Evolutionary conservation across 441 rosid genomes (phyloP), one percentile per base, ranked within the genome.

Genomic region (Eutrema salsugineum): DNA sequence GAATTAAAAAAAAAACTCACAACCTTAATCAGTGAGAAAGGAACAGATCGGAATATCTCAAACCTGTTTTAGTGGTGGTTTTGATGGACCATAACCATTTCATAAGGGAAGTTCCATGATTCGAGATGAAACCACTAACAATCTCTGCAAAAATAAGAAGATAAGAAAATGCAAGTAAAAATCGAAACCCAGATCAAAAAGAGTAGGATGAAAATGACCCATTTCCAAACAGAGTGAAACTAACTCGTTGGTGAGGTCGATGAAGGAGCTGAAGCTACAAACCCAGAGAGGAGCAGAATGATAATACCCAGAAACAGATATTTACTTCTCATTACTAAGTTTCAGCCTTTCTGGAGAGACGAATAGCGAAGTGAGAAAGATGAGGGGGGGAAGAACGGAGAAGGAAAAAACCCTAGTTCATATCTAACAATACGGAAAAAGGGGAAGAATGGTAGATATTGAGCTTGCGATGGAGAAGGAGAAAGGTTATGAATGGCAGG

Each of bases 71-170:
- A 12, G 93, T 80, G 71, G 88, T 81, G 77, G 93, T 68, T 81
- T 86, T 94, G 76, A 91, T 82, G 27, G 97, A 91, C 91, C 95
- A 87, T 30, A 89, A 15, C 97, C 94, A 85, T 81, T 89, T 93
- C 83, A 89, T 64, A 44, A 81, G 73, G 69, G 82, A 81, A 71
- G 93, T 73, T 55, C 78, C 79, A 3, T 81, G 83, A 81, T 89
- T 89, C 10, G 94, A 84, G 86, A 91, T 76, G 80, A 89, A 71
- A 68, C 88, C 86, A 81, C 72, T 84, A 22, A 92, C 84, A 77
- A 89, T 83, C 87, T 83, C 99, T 94, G 91, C 87, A 68, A 68
- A 7, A 39, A 22, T 1, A 8, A 1, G 1, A 39, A 0, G 20
- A 12, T 7, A 38, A 4, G 20, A 11, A 60, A 69, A 79, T 2